Percentiles rank a stretch among this genome's conserved stretches.
phyloP scores from a whole-genome alignment of 2,329 filamentous ascomycete genomes.

The Arthrobotrys musiformis region DNA sequence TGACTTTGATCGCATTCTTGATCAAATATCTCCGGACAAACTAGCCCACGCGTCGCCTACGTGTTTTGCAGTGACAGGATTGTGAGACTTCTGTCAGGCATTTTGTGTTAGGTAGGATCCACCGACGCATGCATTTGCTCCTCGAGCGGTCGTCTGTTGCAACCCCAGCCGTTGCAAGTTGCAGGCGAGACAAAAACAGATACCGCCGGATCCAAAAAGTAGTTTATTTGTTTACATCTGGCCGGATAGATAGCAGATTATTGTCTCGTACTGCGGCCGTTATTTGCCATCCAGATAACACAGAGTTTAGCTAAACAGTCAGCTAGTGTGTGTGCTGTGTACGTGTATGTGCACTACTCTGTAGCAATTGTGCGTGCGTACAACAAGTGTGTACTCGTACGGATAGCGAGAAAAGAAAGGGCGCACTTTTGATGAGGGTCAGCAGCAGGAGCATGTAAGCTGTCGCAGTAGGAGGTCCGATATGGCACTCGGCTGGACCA shows the following conservation, averaged over 20 bases:
- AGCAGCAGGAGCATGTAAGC: constrained; percentile 40
- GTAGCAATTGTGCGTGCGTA: neutral
- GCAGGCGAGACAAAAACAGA: constrained; percentile 20
- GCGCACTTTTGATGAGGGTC: constrained; percentile 14
- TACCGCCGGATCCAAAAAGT: neutral
- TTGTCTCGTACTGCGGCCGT: constrained; percentile 5
- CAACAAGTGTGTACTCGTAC: neutral
- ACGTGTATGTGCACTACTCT: neutral
- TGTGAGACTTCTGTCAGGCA: constrained; percentile 24
- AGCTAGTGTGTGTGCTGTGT: neutral
- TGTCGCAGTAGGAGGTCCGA: constrained; percentile 50
- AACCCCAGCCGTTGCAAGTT: constrained; percentile 22
- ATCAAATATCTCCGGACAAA: constrained; percentile 38
- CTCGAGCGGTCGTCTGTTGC: constrained; percentile 8
- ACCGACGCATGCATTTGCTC: constrained; percentile 31
- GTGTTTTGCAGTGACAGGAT: constrained; percentile 54
- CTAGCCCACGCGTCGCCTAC: constrained; percentile 52
- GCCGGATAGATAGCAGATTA: neutral
- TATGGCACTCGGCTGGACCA: constrained; percentile 29
- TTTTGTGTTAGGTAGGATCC: constrained; percentile 33
- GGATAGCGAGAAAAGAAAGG: constrained; percentile 14
- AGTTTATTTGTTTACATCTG: constrained; percentile 25
- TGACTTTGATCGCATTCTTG: constrained; percentile 33
- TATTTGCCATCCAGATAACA: constrained; percentile 11
- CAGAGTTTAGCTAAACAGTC: too few relatives aligned